phyloP scores from a whole-genome alignment of 768 basidiomycete genomes.

The Phaffia australis region DNA sequence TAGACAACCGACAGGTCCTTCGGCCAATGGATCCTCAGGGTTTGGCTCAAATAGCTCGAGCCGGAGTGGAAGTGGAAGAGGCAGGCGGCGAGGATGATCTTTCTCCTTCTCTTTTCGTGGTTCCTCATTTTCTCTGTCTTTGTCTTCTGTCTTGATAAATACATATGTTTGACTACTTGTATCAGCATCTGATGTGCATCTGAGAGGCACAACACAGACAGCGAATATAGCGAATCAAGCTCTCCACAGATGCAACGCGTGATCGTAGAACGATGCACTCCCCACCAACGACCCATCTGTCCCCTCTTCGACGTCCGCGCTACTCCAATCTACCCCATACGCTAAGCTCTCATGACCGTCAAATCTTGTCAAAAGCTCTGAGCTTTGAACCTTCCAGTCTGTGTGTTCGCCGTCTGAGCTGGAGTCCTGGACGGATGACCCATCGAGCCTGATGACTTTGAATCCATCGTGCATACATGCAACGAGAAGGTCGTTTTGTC shows the following conservation, averaged over 20 bases:
- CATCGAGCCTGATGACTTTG: slow-evolving; percentile 58
- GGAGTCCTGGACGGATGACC: slow-evolving; percentile 9
- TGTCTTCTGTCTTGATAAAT: not conserved
- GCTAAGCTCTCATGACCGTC: slow-evolving; percentile 71
- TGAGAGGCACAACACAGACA: not conserved
- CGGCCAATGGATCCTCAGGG: not conserved
- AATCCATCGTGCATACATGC: slow-evolving; percentile 98
- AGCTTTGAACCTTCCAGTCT: slow-evolving; percentile 29
- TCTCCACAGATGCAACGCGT: slow-evolving; percentile 65
- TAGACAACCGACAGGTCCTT: too few species aligned
- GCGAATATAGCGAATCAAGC: slow-evolving; percentile 40
- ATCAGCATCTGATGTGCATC: too few species aligned
- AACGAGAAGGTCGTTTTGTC: slow-evolving; percentile 67
- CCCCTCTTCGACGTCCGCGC: slow-evolving; percentile 32
- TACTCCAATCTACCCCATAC: slow-evolving; percentile 87
- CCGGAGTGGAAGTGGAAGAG: slow-evolving; percentile 6
- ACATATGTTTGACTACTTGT: too few species aligned
- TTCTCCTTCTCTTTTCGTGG: slow-evolving; percentile 50
- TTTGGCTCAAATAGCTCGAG: not conserved
- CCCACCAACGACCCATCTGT: slow-evolving; percentile 49
- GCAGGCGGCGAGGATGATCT: slow-evolving; percentile 43
- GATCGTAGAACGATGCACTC: slow-evolving; percentile 94
- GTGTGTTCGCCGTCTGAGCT: slow-evolving; percentile 14
- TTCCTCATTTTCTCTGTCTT: slow-evolving; percentile 5
- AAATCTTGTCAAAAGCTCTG: slow-evolving; percentile 47